Evolutionary conservation across 2,329 filamentous ascomycete genomes (phyloP), one percentile per base, ranked within the genome.

Genomic region (Xylaria sp.): DNA sequence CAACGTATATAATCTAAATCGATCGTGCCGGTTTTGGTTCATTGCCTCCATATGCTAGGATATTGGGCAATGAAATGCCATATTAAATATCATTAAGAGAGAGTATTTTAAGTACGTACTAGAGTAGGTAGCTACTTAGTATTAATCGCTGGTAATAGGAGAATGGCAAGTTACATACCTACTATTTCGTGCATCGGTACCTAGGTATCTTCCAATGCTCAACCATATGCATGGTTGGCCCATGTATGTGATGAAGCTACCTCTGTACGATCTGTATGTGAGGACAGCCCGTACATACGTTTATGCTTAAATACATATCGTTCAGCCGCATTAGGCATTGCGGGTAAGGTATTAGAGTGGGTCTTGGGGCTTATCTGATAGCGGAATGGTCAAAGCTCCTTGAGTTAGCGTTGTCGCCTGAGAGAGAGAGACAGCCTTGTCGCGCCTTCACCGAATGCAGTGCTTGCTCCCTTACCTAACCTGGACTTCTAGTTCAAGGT

Each of bases 391-490:
- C 65, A 32, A 68, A 68, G 67, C 70, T 72, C 57, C 61, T 56
- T 55, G n/a, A 59, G 41, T n/a, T 25, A 20, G 39, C 10, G 20
- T 57, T 48, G 58, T 63, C 39, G 58, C 65, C 55, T 55, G 62
- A 32, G 55, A 18, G n/a, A 12, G n/a, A 34, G 5, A 46, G 20
- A 8, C 60, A 77, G 75, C 76, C 75, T 77, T 71, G 76, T 78
- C 75, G 75, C 77, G 76, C 74, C 72, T 75, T 70, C 68, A 75
- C 76, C 75, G 77, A 75, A 79, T 78, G 76, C 77, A 79, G 72
- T 69, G 59, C 18, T 59, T 18, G 72, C 10, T 69, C 50, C 18
- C 55, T 18, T 46, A 46, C 41, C 3, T 44, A 18, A 9, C 51
- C 51, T 54, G 8, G 51, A 32, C 25, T 54, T n/a, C 25, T 34